Evolutionary conservation across 192 early-diverging fungal genomes (phyloP), one percentile per base, ranked within the genome.

Genomic region (Chytriomyces confervae): DNA sequence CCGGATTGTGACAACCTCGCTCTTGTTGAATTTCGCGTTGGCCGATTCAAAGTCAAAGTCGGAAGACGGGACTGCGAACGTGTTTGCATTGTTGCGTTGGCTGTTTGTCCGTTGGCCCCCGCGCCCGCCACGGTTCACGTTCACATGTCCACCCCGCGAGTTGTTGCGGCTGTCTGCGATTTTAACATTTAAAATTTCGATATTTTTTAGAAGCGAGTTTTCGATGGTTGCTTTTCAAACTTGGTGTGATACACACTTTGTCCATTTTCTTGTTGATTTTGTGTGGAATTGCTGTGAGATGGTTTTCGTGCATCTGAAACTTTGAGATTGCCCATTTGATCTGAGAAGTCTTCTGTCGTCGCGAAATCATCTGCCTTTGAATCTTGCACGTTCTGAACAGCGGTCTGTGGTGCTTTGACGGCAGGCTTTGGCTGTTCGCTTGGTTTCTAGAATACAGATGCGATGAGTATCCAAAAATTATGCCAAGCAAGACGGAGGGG

Each of bases 1-100:
- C 49, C 36, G 47, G 61, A 61, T 77, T 62, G 64, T 72, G 27
- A 60, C 62, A 66, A 66, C 51, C 61, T 73, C 69, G 10, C 66
- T 92, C 84, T 93, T 91, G 84, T 95, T 91, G 81, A 98, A 96
- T 83, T 97, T 97, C 29, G 94, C 94, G 77, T 97, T 97, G n/a
- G 95, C 87, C 6, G 91, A 87, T 80, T 97, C 95, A 86, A 98
- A 98, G 81, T 98, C 96, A 86, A 96, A 98, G 73, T 97, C 97
- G 1, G 89, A 91, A 72, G 91, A 85, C 49, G 95, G 95, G 69
- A 90, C 84, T 81, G 53, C 86, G 66, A 75, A 91, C 81, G 71
- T 85, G 61, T 20, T 85, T 70, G 16, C 18, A 29, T 73, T 62
- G 50, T n/a, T 13, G 1, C 79, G 77, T 44, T 83, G 65, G 61